phyloP scores from a whole-genome alignment of 345 rosid species.

The Populus deltoides region DNA sequence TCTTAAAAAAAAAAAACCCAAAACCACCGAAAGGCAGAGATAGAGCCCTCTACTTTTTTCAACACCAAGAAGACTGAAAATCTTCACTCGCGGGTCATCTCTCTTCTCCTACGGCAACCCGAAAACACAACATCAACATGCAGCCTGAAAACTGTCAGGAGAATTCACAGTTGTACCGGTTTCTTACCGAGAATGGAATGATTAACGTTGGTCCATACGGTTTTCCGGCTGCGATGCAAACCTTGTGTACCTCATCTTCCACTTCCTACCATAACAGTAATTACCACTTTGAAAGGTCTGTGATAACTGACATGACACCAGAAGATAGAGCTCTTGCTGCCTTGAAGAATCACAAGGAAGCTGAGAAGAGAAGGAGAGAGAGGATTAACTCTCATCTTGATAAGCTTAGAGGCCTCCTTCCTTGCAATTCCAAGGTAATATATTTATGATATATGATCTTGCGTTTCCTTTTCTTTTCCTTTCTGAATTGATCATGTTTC shows the following conservation, averaged over 20 bases:
- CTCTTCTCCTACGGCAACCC: not conserved
- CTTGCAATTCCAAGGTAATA: constrained; percentile 92
- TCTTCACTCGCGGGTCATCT: not conserved
- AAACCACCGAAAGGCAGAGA: constrained; percentile 56
- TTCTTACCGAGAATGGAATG: constrained; percentile 27
- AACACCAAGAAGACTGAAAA: not conserved
- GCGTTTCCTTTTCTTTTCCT: not conserved
- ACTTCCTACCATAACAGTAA: constrained; percentile 24
- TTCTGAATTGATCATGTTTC: not conserved
- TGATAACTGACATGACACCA: constrained; percentile 55
- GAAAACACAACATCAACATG: constrained; percentile 16
- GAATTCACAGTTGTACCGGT: constrained; percentile 28
- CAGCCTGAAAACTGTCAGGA: constrained; percentile 33
- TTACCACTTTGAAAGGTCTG: constrained; percentile 55
- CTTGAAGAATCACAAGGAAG: constrained; percentile 87
- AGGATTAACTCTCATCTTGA: constrained; percentile 91
- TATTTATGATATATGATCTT: not conserved
- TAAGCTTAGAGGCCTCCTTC: constrained; percentile 80
- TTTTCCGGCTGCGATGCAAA: constrained; percentile 18
- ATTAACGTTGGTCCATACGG: constrained; percentile 21
- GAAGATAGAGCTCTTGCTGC: constrained; percentile 87
- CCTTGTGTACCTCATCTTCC: constrained; percentile 65
- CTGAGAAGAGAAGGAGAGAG: constrained; percentile 88
- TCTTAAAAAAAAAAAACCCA: constrained; percentile 27
- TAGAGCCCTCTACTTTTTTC: constrained; percentile 14